A percentile compares a stretch with the other conserved stretches of the same genome.
phyloP scores from a whole-genome alignment of 352 stramenopile species.

The Globisporangium middletonii region DNA sequence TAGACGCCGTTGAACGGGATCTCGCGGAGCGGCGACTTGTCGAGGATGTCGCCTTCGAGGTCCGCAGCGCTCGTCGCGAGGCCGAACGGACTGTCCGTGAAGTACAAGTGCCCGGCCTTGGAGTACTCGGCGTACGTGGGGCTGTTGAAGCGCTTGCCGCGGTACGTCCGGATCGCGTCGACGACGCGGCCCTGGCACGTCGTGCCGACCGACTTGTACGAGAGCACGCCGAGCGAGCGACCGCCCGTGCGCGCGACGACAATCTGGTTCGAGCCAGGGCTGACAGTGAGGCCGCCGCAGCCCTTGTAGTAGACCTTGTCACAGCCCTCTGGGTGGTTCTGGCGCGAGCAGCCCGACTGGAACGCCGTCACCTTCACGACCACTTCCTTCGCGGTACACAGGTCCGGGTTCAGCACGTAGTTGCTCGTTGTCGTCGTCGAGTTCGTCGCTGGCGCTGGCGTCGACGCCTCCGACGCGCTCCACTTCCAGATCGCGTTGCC shows the following conservation, averaged over 20 bases:
- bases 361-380: slow-evolving; percentile 59
- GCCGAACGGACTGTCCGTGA: slow-evolving; percentile 74
- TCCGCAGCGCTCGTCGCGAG: slow-evolving; percentile 50
- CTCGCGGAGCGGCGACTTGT: slow-evolving; percentile 63
- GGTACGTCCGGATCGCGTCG: slow-evolving; percentile 66
- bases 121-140: slow-evolving; percentile 64
- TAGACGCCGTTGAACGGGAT: slow-evolving; percentile 80
- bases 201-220: slow-evolving; percentile 41
- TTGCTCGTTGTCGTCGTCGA: slow-evolving; percentile 16
- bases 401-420: slow-evolving; percentile 19
- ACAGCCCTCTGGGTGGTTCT: slow-evolving; percentile 62
- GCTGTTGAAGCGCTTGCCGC: slow-evolving; percentile 76
- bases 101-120: slow-evolving; percentile 63
- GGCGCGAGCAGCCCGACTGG: slow-evolving; percentile 53
- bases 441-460: slow-evolving; percentile 28
- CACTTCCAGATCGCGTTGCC: slow-evolving; percentile 77
- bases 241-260: slow-evolving; percentile 71
- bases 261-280: slow-evolving; percentile 50
- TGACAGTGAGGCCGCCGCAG: slow-evolving; percentile 73
- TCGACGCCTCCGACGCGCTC: slow-evolving; percentile 27
- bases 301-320: slow-evolving; percentile 71
- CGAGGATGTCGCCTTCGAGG: slow-evolving; percentile 55
- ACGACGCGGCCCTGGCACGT: slow-evolving; percentile 67
- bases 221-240: slow-evolving; percentile 64
- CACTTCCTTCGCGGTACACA: slow-evolving; percentile 19